Evolutionary conservation across 306 rosid genomes (phyloP), one percentile per base, ranked within the genome.

Genomic region (Ormosia semicastrata): DNA sequence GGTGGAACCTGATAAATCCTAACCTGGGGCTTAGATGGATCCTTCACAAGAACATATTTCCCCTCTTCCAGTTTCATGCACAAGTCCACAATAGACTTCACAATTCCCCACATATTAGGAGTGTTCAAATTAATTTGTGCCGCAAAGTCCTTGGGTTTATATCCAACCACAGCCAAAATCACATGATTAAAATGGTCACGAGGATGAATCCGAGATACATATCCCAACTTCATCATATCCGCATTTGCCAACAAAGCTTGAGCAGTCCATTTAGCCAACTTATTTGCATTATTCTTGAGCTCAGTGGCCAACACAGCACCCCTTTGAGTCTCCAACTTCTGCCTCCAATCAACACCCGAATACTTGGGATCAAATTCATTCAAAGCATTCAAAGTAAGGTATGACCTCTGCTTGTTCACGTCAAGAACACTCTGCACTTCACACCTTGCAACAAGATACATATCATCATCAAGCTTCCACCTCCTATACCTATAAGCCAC

Each of bases 301-400:
- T 95, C 99, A 11, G 98, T 95, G 3, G 99, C 99, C 89, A 95
- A 92, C 29, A 95, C 99, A 6, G 99, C 99, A 73, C 98, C 98
- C 83, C 99, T 87, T 41, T 95, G 99, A 2, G 98, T 95, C 93
- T 95, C 99, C 85, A 95, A 82, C 85, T 95, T 93, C 94, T 91
- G 99, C 71, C 99, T 88, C 98, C 99, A 95, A 67, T 95, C 98
- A 1, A 93, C 92, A 12, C 98, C 98, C 0, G 99, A 95, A 83
- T 95, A 95, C 73, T 95, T 95, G 7, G 95, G 87, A 85, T 95
- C 99, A 71, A 95, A 95, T 69, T 93, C 98, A 75, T 95, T 95
- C 15, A 95, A 85, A 0, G 98, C 99, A 87, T 95, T 95, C 89
- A 95, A 74, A 6, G 97, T 95, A 73, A 95, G 88, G 87, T 91